These are phyloP conservation scores for Echeveria elegans DNA, from an alignment of 164 flowering plant species.

Conservation along the genomic window DNA sequence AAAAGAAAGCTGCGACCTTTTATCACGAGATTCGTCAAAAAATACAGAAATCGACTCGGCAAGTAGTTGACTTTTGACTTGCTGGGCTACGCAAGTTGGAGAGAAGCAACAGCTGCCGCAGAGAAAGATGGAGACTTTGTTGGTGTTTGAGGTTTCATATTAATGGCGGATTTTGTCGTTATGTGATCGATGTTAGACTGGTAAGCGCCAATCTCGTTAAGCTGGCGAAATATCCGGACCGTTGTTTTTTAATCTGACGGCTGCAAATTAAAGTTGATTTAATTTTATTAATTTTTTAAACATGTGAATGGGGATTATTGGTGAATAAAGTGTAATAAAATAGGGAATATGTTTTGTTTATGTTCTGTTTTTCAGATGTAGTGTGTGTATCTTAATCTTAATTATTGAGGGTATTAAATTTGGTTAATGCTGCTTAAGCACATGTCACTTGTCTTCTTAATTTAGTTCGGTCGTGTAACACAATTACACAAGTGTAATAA, in stretches of 20 bases:
- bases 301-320: not conserved
- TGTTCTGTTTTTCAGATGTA: not conserved
- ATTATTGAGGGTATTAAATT: not conserved
- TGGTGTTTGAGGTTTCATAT: not conserved
- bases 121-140: not conserved
- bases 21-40: conserved; percentile 5
- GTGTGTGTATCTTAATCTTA: not conserved
- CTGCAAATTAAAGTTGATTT: not conserved
- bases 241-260: not conserved
- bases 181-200: not conserved
- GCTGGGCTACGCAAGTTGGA: conserved; percentile 1
- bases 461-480: not conserved
- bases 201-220: conserved; percentile 1
- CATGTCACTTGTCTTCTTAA: not conserved
- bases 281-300: not conserved
- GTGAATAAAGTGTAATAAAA: not conserved
- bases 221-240: not conserved
- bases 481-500: no score
- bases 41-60: not conserved
- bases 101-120: not conserved
- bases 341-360: not conserved
- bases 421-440: not conserved
- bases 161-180: conserved; percentile 7
- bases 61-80: not conserved
- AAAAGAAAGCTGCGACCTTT: not conserved